Evolutionary conservation across 2,329 filamentous ascomycete genomes (phyloP), one percentile per base, ranked within the genome.

Genomic region (Botrytis galanthina): DNA sequence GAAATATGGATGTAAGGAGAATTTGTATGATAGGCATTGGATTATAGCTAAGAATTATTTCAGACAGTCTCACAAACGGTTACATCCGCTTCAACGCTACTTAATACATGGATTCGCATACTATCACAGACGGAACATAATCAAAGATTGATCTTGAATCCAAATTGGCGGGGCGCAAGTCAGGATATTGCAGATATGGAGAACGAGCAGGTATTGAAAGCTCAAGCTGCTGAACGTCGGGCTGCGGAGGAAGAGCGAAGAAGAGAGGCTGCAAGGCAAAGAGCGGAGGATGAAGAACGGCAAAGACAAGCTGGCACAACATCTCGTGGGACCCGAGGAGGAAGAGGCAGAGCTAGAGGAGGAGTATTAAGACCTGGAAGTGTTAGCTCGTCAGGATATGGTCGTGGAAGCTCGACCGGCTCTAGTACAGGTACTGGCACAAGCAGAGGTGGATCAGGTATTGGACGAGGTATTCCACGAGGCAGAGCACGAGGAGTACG

Each of bases 51-150:
- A 74, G 64, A 76, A 64, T 78, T 77, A 72, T 32, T 46, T 66
- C 35, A 93, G 92, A 97, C 92, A 37, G 95, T 98, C 51, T 92
- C 92, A 71, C 88, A 88, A 75, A 98, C 96, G 4, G 94, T 98
- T 60, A 88, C 88, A 77, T 95, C 95, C 72, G 94, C 96, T 5
- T 97, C 95, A 22, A 93, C 92, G 1, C 88, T 99, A 22, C 90
- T 99, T 46, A 94, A 97, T 79, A 97, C 95, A 26, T 99, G 95
- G 95, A 97, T 94, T 14, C 91, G 94, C 70, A 98, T 99, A 77
- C 88, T 99, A 20, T 96, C 94, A 10, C 96, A 99, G 83, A 98
- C 96, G 7, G 96, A 99, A 83, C 96, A 99, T 83, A 98, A 97
- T 81, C 95, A 98, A 82, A 91, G 96, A 37, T 86, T 99, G 69